A percentile compares a stretch with the other conserved stretches of the same genome.
These are phyloP conservation scores for Corchorus capsularis DNA, from an alignment of 345 rosid genomes.

Conservation along the genomic window DNA sequence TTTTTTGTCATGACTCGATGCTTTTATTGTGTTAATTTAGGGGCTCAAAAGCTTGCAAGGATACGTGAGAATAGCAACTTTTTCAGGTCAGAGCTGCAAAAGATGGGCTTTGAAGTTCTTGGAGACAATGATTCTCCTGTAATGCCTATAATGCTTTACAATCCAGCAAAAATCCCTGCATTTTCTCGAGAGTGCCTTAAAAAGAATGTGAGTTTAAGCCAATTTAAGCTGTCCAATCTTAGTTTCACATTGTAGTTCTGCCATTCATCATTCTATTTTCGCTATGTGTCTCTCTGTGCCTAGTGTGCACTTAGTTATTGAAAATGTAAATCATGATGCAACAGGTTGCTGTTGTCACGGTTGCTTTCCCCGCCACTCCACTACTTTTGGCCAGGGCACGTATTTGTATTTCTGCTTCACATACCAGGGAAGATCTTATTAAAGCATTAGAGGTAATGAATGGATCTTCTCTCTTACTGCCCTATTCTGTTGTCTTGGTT, in stretches of 20 bases:
- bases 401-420: conserved; percentile 68
- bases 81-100: conserved; percentile 84
- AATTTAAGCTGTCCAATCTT: neutral
- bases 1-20: neutral
- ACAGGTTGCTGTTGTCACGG: conserved; percentile 53
- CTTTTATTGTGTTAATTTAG: conserved; percentile 32
- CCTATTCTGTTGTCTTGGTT: neutral
- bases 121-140: conserved; percentile 99
- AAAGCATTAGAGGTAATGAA: conserved; percentile 58
- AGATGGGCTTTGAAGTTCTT: conserved; percentile 96
- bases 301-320: neutral
- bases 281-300: neutral
- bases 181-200: conserved; percentile 91
- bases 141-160: conserved; percentile 98
- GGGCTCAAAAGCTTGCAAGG: conserved; percentile 86
- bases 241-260: neutral
- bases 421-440: conserved; percentile 55
- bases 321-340: conserved; percentile 19
- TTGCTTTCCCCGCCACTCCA: conserved; percentile 59
- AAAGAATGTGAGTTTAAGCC: conserved; percentile 50
- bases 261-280: neutral
- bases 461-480: neutral
- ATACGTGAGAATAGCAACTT: conserved; percentile 97
- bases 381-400: conserved; percentile 73
- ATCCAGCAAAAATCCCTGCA: conserved; percentile 95